Evolutionary conservation across 768 basidiomycete genomes (phyloP), one percentile per base, ranked within the genome.

Genomic region (Collybia mongolica): DNA sequence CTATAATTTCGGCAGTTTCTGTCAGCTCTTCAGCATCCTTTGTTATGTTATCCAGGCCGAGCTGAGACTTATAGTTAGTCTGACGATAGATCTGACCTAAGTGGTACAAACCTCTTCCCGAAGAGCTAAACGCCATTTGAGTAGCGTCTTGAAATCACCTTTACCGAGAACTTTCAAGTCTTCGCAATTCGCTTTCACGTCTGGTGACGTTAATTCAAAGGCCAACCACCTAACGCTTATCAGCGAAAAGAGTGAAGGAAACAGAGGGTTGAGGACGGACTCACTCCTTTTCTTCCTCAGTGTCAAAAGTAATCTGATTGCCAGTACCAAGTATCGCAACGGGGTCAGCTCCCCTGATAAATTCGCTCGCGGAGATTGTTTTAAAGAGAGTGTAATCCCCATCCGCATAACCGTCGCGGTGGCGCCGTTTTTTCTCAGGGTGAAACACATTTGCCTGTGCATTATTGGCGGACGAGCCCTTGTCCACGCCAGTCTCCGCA

Each of bases 91-190:
- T 12, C 17, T 11, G 18, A 20, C 22, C 7, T n/a, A 39, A 23
- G n/a, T 18, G 6, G 18, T 11, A 62, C 74, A n/a, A 48, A 91
- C 92, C 78, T 98, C 93, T 69, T 98, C 86, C 23, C 97, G 86
- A 26, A 98, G 73, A 5, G 84, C 81, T 38, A 83, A 68, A 44
- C 97, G 81, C 96, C 96, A 99, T 71, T 88, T 98, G 51, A 98
- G 74, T 48, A 99, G 71, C 7, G 79, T 62, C 67, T 98, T 98
- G 75, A 99, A 99, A 63, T 99, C 97, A 23, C 95, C 90, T 71
- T 98, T 99, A 28, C 97, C 97, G 28, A 99, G 73, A 3, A 99
- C 97, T 66, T 96, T 98, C 56, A 99, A 76, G 75, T 99, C 97
- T 18, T 86, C 82, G 57, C 86, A 88, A 65, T 90, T 93, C n/a